These are phyloP conservation scores for Pisolithus thermaeus DNA, from an alignment of 1,284 basidiomycete species.

Conservation along the genomic window DNA sequence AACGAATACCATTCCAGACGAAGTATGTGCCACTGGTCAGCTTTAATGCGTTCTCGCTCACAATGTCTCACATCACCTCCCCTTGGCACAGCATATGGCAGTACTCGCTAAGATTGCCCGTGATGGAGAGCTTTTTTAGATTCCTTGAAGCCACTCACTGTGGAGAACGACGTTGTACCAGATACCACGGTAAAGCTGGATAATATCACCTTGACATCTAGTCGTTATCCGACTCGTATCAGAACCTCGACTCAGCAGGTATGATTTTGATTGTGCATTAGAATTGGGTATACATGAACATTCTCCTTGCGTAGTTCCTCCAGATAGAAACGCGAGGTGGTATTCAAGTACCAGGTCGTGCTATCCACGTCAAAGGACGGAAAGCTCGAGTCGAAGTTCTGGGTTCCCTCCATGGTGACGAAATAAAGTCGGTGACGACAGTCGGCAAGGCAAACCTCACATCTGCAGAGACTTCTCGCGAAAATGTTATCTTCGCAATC, in stretches of 20 bases:
- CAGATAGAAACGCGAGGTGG: not conserved
- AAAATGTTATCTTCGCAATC: no score
- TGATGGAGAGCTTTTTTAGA: constrained; percentile 16
- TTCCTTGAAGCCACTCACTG: constrained; percentile 30
- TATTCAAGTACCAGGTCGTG: no score
- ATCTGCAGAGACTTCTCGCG: no score
- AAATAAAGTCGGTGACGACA: constrained; percentile 28
- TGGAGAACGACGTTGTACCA: constrained; percentile 39
- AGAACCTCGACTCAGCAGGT: constrained; percentile 30
- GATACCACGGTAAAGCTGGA: constrained; percentile 21
- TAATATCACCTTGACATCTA: constrained; percentile 29
- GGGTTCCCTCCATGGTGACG: no score
- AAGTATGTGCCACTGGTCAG: constrained; percentile 8
- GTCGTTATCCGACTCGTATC: constrained; percentile 40
- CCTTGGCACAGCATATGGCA: constrained; percentile 25
- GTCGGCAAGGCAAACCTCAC: constrained; percentile 25
- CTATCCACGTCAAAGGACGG: no score
- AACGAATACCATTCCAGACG: constrained; percentile 11
- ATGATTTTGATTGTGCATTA: not conserved
- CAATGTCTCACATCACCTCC: not conserved
- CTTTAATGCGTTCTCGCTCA: not conserved
- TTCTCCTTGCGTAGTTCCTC: not conserved
- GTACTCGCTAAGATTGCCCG: constrained; percentile 35
- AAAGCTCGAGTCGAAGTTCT: no score
- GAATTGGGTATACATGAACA: not conserved